Percentiles rank a stretch among this genome's conserved stretches.
These are phyloP conservation scores for Oligophagozyma castellii DNA, from an alignment of 1,139 yeast genomes.

Conservation along the genomic window DNA sequence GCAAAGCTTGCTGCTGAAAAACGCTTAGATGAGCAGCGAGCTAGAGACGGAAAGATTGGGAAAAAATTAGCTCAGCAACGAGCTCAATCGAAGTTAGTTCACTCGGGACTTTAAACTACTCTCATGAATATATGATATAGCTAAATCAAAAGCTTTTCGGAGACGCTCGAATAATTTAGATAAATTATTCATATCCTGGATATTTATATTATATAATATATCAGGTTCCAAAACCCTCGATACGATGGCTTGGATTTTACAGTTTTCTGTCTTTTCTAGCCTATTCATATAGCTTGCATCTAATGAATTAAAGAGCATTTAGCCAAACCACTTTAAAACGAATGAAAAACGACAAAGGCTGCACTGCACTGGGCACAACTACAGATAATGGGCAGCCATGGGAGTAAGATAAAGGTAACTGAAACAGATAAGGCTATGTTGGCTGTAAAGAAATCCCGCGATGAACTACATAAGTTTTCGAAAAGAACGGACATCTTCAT, in stretches of 20 bases:
- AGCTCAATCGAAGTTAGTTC: no score
- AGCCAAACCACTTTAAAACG: not conserved
- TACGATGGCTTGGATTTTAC: no score
- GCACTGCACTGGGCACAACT: not conserved
- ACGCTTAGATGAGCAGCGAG: conserved; percentile 14
- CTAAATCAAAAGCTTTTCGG: no score
- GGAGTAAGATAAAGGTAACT: conserved; percentile 39
- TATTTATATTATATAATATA: no score
- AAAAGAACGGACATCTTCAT: conserved; percentile 43
- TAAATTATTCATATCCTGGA: no score
- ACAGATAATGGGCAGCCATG: conserved; percentile 20
- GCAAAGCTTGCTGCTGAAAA: conserved; percentile 24
- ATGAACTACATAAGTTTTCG: conserved; percentile 66
- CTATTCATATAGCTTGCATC: no score
- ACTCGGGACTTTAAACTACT: no score
- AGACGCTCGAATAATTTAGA: no score
- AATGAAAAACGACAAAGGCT: not conserved
- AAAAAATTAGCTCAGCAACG: conserved; percentile 20
- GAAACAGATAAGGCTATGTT: conserved; percentile 74
- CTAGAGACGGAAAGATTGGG: conserved; percentile 18
- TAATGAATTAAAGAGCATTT: no score
- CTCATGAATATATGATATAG: no score
- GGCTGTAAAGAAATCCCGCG: conserved; percentile 79
- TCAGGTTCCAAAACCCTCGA: no score
- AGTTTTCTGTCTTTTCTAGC: no score